phyloP scores from a whole-genome alignment of 108 stramenopile species.

The Skeletonema marinoi region DNA sequence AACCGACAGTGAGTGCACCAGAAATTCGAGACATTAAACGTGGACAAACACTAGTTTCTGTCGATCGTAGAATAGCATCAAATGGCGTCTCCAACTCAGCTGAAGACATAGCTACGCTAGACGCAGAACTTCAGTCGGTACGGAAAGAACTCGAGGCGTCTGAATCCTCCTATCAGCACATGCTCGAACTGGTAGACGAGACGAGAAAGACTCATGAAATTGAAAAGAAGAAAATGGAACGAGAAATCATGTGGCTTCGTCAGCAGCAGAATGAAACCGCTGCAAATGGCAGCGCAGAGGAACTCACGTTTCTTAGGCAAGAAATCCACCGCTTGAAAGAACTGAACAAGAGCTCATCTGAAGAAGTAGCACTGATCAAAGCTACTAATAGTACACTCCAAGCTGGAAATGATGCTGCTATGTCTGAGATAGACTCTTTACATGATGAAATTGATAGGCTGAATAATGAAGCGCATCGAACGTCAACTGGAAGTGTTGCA shows the following conservation, averaged over 20 bases:
- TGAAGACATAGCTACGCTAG: background rate
- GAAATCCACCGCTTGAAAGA: constrained; percentile 2
- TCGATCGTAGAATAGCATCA: constrained; percentile 13
- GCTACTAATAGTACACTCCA: constrained; percentile 16
- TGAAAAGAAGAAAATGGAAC: constrained; percentile 11
- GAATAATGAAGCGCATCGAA: background rate
- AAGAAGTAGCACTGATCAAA: constrained; percentile 16
- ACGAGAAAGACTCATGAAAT: constrained; percentile 33
- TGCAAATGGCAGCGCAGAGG: background rate
- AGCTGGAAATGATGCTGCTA: constrained; percentile 17
- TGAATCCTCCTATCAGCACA: constrained; percentile 34
- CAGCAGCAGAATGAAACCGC: background rate
- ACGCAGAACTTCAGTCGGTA: constrained; percentile 26
- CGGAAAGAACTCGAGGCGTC: constrained; percentile 22
- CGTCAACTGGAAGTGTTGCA: background rate
- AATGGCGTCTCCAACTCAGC: constrained; percentile 7
- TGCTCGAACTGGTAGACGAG: constrained; percentile 32
- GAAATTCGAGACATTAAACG: constrained; percentile 32
- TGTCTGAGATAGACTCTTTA: background rate
- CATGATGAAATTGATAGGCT: background rate
- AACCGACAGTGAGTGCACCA: constrained; percentile 19
- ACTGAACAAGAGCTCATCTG: constrained; percentile 8
- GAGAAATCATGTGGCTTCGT: constrained; percentile 8
- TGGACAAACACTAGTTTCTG: constrained; percentile 13
- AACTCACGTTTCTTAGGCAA: background rate